Conservation (phyloP, 2,329 filamentous ascomycete genomes). For the Nothophoma quercina region DNA sequence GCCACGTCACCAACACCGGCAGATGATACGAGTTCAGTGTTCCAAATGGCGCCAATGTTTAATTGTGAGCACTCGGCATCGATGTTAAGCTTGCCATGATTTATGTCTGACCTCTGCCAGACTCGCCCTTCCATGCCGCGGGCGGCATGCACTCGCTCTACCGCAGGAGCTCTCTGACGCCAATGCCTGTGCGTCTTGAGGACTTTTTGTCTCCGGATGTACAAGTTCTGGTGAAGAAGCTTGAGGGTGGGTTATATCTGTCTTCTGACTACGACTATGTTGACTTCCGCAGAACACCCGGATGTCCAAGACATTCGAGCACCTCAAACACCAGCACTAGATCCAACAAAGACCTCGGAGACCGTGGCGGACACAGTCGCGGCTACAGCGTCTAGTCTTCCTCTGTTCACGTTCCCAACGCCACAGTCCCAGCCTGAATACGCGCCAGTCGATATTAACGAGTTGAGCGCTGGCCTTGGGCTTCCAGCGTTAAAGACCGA, state of each 20-base stretch:
- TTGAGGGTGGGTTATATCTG: background rate
- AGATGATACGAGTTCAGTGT: background rate
- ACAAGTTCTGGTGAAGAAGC: background rate
- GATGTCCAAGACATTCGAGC: background rate
- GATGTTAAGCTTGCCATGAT: no score
- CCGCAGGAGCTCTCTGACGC: background rate
- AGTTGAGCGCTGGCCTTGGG: conserved; percentile 25
- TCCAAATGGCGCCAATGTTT: conserved; percentile 10
- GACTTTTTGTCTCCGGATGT: background rate
- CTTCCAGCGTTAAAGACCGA: conserved; percentile 15
- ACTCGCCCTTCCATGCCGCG: conserved; percentile 1
- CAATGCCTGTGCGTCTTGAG: conserved; percentile 1
- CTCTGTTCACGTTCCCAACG: background rate
- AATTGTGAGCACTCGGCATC: background rate
- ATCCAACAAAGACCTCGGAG: background rate
- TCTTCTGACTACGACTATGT: background rate
- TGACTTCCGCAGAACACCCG: background rate
- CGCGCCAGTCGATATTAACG: conserved; percentile 20
- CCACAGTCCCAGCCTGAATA: conserved; percentile 4
- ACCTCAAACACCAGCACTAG: background rate
- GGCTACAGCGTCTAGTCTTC: background rate
- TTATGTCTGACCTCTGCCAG: background rate
- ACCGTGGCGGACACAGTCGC: background rate
- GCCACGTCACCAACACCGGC: background rate
- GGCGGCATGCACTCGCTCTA: background rate